A percentile compares a stretch with the other conserved stretches of the same genome.
These are phyloP conservation scores for Eudorina sp. DNA, from an alignment of 139 green algal species.

Conservation along the genomic window DNA sequence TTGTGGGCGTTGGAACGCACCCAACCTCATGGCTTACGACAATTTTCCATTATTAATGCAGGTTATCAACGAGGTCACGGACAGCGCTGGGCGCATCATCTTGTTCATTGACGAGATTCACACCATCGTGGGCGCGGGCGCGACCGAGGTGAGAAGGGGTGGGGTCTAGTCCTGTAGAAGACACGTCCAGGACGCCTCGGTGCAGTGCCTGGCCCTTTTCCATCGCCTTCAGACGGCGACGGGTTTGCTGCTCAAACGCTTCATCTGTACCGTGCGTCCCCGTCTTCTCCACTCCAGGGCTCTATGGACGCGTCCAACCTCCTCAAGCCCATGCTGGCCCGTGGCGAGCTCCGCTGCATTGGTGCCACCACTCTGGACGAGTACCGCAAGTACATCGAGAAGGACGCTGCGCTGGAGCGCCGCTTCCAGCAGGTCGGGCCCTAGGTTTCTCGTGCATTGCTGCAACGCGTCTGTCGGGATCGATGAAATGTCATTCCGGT, in stretches of 20 bases:
- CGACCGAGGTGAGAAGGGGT: conserved; percentile 25
- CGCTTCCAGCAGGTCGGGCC: conserved; percentile 89
- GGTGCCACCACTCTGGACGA: conserved; percentile 97
- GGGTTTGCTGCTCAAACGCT: too few species aligned
- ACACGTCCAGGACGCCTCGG: too few species aligned
- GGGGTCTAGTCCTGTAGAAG: too few species aligned
- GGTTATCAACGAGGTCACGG: conserved; percentile 93
- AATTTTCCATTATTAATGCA: too few species aligned
- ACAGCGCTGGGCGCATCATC: conserved; percentile 90
- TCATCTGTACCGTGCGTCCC: not conserved
- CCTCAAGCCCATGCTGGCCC: conserved; percentile 96
- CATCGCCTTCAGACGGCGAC: too few species aligned
- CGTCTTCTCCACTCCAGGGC: conserved; percentile 61
- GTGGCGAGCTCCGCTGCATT: conserved; percentile 98
- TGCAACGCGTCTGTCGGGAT: too few species aligned
- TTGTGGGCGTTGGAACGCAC: too few species aligned
- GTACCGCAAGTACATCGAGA: conserved; percentile 99
- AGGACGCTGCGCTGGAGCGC: conserved; percentile 97
- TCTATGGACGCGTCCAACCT: conserved; percentile 98
- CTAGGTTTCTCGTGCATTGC: too few species aligned
- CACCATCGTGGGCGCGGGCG: conserved; percentile 85
- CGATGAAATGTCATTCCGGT: too few species aligned
- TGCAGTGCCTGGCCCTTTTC: too few species aligned
- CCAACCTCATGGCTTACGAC: too few species aligned
- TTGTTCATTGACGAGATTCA: conserved; percentile 99